A percentile compares a stretch with the other conserved stretches of the same genome.
Conservation (phyloP, 352 stramenopile species). For the Pythium myriotylum region DNA sequence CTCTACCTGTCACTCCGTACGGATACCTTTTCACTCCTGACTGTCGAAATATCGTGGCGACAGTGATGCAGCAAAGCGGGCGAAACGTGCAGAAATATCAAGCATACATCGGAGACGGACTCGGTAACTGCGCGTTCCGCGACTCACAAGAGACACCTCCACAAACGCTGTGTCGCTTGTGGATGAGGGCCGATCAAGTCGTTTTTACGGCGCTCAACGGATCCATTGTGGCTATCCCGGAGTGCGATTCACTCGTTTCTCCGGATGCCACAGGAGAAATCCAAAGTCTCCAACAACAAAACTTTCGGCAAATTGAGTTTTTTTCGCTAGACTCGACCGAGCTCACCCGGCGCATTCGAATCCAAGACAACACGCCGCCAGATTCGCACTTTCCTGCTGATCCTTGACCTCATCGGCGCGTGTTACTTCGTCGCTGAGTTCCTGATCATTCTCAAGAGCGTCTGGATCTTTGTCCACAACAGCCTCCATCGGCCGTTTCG, state of each 20-base stretch:
- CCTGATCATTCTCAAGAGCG: constrained; percentile 27
- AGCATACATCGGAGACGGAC: constrained; percentile 39
- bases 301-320: constrained; percentile 88
- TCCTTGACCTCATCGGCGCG: constrained; percentile 41
- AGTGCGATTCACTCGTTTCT: no score
- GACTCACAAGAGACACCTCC: constrained; percentile 47
- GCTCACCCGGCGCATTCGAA: constrained; percentile 38
- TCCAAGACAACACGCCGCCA: constrained; percentile 88
- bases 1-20: constrained; percentile 26
- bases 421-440: constrained; percentile 39
- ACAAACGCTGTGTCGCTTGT: constrained; percentile 41
- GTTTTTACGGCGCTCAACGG: no score
- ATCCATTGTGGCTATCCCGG: no score
- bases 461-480: constrained; percentile 11
- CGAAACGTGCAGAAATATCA: constrained; percentile 47
- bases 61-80: constrained; percentile 31
- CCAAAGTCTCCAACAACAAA: constrained; percentile 78
- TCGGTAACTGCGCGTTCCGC: constrained; percentile 37
- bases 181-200: constrained; percentile 21
- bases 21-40: constrained; percentile 46
- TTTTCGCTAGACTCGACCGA: constrained; percentile 73
- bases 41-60: constrained; percentile 30
- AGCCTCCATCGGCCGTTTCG: constrained; percentile 3
- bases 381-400: constrained; percentile 92
- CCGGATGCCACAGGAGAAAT: background rate